Base-by-base conservation (phyloP, 257 asterid species). In the Solanum rostratum region DNA sequence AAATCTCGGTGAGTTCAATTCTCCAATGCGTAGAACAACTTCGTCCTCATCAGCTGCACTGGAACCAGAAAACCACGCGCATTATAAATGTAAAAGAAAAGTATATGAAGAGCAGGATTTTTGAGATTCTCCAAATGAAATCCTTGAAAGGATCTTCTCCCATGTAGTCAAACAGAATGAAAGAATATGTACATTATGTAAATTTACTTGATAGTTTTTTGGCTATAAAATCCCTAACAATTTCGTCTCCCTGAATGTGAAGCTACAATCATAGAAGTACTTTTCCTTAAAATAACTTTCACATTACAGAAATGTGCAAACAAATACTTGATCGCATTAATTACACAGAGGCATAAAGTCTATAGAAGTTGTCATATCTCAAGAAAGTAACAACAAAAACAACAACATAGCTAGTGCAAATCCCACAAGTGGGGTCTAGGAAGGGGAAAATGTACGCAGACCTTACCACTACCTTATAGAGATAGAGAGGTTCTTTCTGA, bases 31-130 rank as follows among this genome's bases (percentile, higher is more conserved):
- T 37, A 53, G 83, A 84, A 55, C 86, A 71, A 84, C 86, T 71
- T 84, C 86, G 20, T 84, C 65, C 73, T 84, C 86, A 70, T 84
- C 86, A 39, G 33, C 68, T 30, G 86, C 86, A 68, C 86, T 84
- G 86, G 15, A 84, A 27, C 30, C 82, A 71, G 45, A 53, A 39
- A 73, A 74, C 50, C 27, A 78, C 62, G 50, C 3, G 33, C 11
- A 50, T 50, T 16, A 78, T 78, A 50, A 7, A 24, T 78, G 63
- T 29, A 50, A 49, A 27, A 52, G 22, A 45, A 16, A 19, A 24
- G 79, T 46, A 49, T 22, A 45, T 57, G n/a, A 45, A 45, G 39
- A 45, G 19, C 8, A 73, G 39, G 14, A 73, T 73, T 73, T 1
- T 73, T 73, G 39, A 73, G 57, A 73, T 71, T 43, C 43, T 46